Evolutionary conservation across 202 grass and related monocot species (phyloP).

Genomic region (Carex sylvatica): DNA sequence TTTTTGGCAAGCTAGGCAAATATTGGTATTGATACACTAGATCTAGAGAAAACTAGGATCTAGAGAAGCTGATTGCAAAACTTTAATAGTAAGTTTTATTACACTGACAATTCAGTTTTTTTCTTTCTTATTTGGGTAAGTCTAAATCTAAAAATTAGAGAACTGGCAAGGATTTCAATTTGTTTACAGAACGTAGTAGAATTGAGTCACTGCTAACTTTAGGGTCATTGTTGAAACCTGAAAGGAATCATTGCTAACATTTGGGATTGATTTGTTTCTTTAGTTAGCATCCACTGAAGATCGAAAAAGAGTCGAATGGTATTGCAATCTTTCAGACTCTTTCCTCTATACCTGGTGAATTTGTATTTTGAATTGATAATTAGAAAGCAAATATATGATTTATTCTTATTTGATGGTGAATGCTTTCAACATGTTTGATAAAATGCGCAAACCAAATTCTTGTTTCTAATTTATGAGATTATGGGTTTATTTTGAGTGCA

Average conservation of each 20-base stretch:
- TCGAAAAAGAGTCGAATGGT: neutral
- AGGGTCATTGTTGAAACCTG: neutral
- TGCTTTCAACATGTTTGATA: too few relatives aligned
- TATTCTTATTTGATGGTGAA: too few relatives aligned
- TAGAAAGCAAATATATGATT: too few relatives aligned
- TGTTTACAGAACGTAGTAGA: neutral
- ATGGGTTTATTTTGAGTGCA: too few relatives aligned
- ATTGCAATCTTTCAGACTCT: neutral
- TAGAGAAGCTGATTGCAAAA: conserved; percentile 83
- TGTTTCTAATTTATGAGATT: too few relatives aligned
- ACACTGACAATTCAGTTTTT: conserved; percentile 7
- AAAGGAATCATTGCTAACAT: neutral
- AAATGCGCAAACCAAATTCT: too few relatives aligned
- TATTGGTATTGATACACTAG: conserved; percentile 63
- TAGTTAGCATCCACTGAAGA: neutral
- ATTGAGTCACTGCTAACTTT: neutral
- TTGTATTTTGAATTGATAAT: too few relatives aligned
- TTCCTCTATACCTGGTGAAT: neutral
- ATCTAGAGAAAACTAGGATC: conserved; percentile 83
- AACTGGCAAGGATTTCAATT: neutral
- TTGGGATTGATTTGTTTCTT: neutral
- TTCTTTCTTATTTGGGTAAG: neutral
- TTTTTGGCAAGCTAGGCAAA: conserved; percentile 64
- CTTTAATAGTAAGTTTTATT: conserved; percentile 83
- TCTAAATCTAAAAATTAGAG: conserved; percentile 1